Evolutionary conservation across 164 flowering plant genomes (phyloP).

Genomic region (grape (Vitis vinifera)): ASM3070453v1 NC_081817.1:7728001-7728500

Average conservation of each 20-base stretch:
- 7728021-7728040: conserved; percentile 87
- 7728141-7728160: conserved; percentile 64
- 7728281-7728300: conserved; percentile 90
- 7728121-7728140: conserved; percentile 74
- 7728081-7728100: conserved; percentile 90
- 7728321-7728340: conserved; percentile 59
- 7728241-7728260: conserved; percentile 66
- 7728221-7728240: conserved; percentile 83
- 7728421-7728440: conserved; percentile 59
- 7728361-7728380: conserved; percentile 66
- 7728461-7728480: conserved; percentile 43
- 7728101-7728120: conserved; percentile 62
- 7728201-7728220: conserved; percentile 93
- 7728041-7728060: conserved; percentile 73
- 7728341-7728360: conserved; percentile 40
- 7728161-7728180: conserved; percentile 67
- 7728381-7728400: conserved; percentile 71
- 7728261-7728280: conserved; percentile 90
- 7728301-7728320: conserved; percentile 52
- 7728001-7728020: conserved; percentile 58
- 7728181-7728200: conserved; percentile 57
- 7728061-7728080: conserved; percentile 80
- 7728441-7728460: conserved; percentile 52
- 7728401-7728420: conserved; percentile 72
- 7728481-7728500: conserved; percentile 62